Base-by-base conservation (phyloP, 371 early-diverging fungal genomes). In the Mortierella polycephala region DNA sequence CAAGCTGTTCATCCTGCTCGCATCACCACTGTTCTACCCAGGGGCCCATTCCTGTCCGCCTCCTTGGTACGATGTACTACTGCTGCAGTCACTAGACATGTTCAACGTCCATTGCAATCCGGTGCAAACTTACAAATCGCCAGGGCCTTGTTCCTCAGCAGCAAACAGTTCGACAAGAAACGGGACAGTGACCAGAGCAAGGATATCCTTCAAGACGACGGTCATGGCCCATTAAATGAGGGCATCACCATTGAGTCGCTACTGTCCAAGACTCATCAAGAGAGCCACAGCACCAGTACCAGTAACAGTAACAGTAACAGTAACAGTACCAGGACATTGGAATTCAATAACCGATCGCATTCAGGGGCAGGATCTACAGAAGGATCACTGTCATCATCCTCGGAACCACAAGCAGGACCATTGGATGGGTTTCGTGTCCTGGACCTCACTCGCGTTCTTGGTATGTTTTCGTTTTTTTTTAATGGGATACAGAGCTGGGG, bases 371-470 rank as follows among this genome's bases (percentile, higher is more conserved):
- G 13, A 37, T 20, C 40, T 8, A 30, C 16, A 16, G 45, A n/a
- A 50, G 49, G 39, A 42, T 18, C 60, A 9, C 42, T 4, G 30
- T 30, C 7, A 18, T 9, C 51, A 51, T 18, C 10, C 20, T 18
- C 51, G 20, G 51, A 51, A 20, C 20, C 57, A 14, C 53, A 58
- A 12, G 49, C 56, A 0, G 75, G 69, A 58, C 95, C 96, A 6
- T 77, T 96, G 62, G 80, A 85, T 8, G 96, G 96, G n/a, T 83
- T 94, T 56, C 86, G 93, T 10, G 89, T 96, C 10, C 83, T 96
- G 37, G 96, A 96, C 75, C 75, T 96, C 68, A 94, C 95, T 39
- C 87, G 95, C 42, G 91, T 96, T 10, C 84, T 94, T 50, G 93
- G 92, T 85, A 85, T 37, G 10, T 16, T 21, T 45, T 13, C 40